These are phyloP conservation scores for Streptanthus diversifolius DNA, from an alignment of 345 rosid species.

Conservation along the genomic window DNA sequence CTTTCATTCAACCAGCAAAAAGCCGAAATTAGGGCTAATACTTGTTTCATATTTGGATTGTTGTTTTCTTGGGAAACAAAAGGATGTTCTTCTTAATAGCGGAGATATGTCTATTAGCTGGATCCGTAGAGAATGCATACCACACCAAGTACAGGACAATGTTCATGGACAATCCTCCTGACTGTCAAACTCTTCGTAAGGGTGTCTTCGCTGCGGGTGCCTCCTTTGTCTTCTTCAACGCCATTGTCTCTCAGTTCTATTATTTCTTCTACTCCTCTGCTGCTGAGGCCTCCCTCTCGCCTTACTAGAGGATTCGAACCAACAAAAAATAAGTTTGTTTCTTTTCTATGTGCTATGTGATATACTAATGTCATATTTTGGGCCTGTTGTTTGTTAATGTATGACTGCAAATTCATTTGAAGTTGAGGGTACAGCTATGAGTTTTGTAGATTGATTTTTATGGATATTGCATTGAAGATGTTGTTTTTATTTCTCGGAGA, in stretches of 20 bases:
- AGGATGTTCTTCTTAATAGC: constrained; percentile 86
- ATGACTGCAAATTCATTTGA: constrained; percentile 9
- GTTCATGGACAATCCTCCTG: constrained; percentile 56
- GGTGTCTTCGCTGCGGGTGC: constrained; percentile 95
- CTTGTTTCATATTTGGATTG: not conserved
- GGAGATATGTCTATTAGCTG: constrained; percentile 78
- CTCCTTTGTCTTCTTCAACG: constrained; percentile 67
- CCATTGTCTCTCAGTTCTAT: constrained; percentile 75
- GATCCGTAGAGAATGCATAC: constrained; percentile 83
- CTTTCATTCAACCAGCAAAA: not conserved
- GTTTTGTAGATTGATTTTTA: constrained; percentile 18
- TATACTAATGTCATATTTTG: constrained; percentile 17
- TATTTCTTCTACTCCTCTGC: constrained; percentile 70
- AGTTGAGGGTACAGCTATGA: constrained; percentile 1
- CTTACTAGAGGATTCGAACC: constrained; percentile 22
- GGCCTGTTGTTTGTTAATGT: not conserved
- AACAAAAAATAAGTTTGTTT: not conserved
- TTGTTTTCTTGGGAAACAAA: constrained; percentile 1
- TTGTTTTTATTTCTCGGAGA: not conserved
- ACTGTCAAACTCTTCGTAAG: constrained; percentile 76
- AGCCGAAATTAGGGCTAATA: not conserved
- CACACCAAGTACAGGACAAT: constrained; percentile 81
- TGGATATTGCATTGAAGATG: not conserved
- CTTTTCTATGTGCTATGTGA: constrained; percentile 1
- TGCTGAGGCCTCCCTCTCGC: constrained; percentile 37